Evolutionary conservation across 2,329 filamentous ascomycete genomes (phyloP), one percentile per base, ranked within the genome.

Genomic region (Diaporthe australafricana): DNA sequence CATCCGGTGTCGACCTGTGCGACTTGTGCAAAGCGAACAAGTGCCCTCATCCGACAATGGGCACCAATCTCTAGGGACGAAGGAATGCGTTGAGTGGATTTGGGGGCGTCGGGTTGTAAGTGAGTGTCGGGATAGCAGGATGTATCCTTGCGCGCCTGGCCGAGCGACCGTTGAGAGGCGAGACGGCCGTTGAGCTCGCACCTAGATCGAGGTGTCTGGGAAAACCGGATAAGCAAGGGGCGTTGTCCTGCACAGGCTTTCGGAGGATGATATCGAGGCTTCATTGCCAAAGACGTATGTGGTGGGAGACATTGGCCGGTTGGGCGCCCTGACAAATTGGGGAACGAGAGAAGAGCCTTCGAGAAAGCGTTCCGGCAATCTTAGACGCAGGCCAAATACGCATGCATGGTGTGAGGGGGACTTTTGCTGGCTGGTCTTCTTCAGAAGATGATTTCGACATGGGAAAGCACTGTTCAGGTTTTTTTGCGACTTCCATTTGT

Each of bases 11-110:
- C 17, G 35, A 47, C 12, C 72, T 73, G 27, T 73, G 72, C 66
- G 65, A 72, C n/a, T 6, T 70, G 60, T 73, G 72, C 47, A 69
- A 48, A 40, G 67, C 67, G 27, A 57, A 57, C 11, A 69, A 69
- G 35, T 69, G 67, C 12, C 67, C 67, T n/a, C 67, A 69, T 30
- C 67, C 67, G 38, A 50, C 47, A 20, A 30, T 42, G 55, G 55
- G 14, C 7, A 57, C 32, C n/a, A 32, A 57, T n/a, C 20, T 16
- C 5, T 69, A 52, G 53, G 42, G 42, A 50, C 14, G 40, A 42
- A 22, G n/a, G 16, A 3, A 1, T 11, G 14, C 5, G 60, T 25
- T 38, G 20, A 16, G 27, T 32, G 35, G n/a, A 27, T 38, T 47
- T 38, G 60, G 22, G 30, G n/a, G 30, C n/a, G 45, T 48, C 60